Conservation (phyloP, 2,329 filamentous ascomycete genomes). For the Pyrenophora teres region DNA sequence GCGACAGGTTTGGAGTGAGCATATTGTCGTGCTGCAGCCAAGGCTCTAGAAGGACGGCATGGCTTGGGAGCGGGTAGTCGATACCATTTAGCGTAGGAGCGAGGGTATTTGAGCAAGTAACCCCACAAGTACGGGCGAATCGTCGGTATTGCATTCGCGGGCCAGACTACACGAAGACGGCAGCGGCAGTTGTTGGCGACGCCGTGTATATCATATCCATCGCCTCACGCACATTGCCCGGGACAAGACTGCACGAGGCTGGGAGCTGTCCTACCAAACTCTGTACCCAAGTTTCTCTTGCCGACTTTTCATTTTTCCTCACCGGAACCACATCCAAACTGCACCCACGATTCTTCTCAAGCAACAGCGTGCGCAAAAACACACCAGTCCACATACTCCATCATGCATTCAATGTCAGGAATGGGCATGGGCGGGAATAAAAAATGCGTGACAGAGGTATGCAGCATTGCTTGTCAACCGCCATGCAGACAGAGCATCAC, state of each 20-base stretch:
- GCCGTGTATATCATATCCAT: slow-evolving; percentile 23
- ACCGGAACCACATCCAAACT: not conserved
- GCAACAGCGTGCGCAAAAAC: not conserved
- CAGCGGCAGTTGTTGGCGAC: slow-evolving; percentile 8
- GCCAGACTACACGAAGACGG: slow-evolving; percentile 9
- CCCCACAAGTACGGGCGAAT: slow-evolving; percentile 30
- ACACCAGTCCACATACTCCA: slow-evolving; percentile 9
- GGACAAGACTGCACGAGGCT: not conserved
- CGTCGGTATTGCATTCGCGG: slow-evolving; percentile 7
- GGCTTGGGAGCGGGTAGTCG: slow-evolving; percentile 6
- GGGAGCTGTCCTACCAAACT: not conserved
- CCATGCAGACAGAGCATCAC: not conserved
- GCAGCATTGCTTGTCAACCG: not conserved
- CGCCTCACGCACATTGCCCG: slow-evolving; percentile 4
- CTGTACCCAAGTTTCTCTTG: not conserved
- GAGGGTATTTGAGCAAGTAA: slow-evolving; percentile 40
- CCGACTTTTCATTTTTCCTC: not conserved
- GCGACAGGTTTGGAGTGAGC: slow-evolving; percentile 11
- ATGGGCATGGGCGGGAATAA: slow-evolving; percentile 21
- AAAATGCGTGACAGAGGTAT: slow-evolving; percentile 49
- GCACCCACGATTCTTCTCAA: not conserved
- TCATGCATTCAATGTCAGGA: slow-evolving; percentile 23
- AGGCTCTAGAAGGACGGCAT: slow-evolving; percentile 19
- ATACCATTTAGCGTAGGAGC: slow-evolving; percentile 13
- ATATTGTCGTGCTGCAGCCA: slow-evolving; percentile 18